These are phyloP conservation scores for Pterulicium gracile DNA, from an alignment of 1,284 basidiomycete species.

Conservation along the genomic window DNA sequence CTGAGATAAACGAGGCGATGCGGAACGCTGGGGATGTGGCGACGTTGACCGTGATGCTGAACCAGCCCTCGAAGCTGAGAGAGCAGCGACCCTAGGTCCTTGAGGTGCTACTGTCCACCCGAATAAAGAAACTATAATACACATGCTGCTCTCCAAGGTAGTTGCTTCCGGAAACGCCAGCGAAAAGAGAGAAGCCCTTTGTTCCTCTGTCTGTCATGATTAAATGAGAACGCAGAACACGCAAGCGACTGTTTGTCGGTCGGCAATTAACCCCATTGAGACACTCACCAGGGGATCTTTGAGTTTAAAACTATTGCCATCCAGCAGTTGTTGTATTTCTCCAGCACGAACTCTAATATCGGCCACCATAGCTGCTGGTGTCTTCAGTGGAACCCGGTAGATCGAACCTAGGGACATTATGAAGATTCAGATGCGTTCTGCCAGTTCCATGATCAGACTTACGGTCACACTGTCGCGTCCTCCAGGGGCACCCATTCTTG, in stretches of 20 bases:
- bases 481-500: conserved; percentile 76
- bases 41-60: no score
- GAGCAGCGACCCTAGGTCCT: no score
- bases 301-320: conserved; percentile 35
- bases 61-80: no score
- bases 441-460: conserved; percentile 15
- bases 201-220: conserved; percentile 6
- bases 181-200: conserved; percentile 6
- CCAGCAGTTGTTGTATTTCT: conserved; percentile 39
- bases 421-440: conserved; percentile 6
- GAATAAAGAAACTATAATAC: conserved; percentile 4
- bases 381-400: conserved; percentile 61
- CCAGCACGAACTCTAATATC: conserved; percentile 48
- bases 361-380: conserved; percentile 47
- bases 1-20: no score
- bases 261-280: neutral
- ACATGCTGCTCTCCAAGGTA: no score
- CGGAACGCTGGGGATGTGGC: no score
- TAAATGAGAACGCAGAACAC: neutral
- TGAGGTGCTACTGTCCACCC: no score
- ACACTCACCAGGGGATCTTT: conserved; percentile 65
- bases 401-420: conserved; percentile 40
- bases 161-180: conserved; percentile 6
- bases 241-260: no score
- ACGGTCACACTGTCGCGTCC: conserved; percentile 68